Base-by-base conservation (phyloP, 2,329 filamentous ascomycete species). In the Botrytis hyacinthi region DNA sequence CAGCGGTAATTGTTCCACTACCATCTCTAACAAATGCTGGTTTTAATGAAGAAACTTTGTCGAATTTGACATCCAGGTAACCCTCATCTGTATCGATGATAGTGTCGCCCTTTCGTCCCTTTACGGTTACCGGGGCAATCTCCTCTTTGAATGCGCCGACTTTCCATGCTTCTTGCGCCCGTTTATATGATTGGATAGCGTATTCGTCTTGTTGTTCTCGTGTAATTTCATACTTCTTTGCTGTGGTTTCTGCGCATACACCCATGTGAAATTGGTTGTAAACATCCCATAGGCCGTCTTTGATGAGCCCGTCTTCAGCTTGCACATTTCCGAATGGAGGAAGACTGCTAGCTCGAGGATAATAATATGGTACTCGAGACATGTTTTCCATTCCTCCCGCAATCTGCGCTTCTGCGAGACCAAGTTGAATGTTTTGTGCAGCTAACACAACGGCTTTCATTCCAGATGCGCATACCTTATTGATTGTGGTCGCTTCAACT, bases 321-420 rank as follows among this genome's bases (percentile, higher is more conserved):
- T 92, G 92, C 78, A 96, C 86, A 79, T 97, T 90, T 48, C 96
- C 96, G 80, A 98, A 98, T 0, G 94, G 86, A 1, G 95, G 93
- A 78, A 96, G 86, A 75, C 92, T 89, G 80, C 90, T 93, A n/a
- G 94, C 90, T 46, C 96, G 90, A 12, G 92, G 90, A 44, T 97
- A 84, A 81, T 98, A 98, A 83, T 97, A 97, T 4, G 96, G 96
- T 7, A 97, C 94, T 57, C 92, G 89, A 9, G 93, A 93, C 96
- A 99, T 99, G 83, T 93, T 98, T 85, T 99, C 96, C 93, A 99
- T 98, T 71, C 96, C 96, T 75, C 96, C 96, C 1, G 96, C 96
- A 12, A 98, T 87, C 82, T 97, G 93, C 0, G 93, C 95, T 80
- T 97, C 93, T 26, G 94, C 89, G 16, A 97, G 87, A 8, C 96